Evolutionary conservation across 192 early-diverging fungal species (phyloP).

Genomic region (Phycomyces blakesleeanus): DNA sequence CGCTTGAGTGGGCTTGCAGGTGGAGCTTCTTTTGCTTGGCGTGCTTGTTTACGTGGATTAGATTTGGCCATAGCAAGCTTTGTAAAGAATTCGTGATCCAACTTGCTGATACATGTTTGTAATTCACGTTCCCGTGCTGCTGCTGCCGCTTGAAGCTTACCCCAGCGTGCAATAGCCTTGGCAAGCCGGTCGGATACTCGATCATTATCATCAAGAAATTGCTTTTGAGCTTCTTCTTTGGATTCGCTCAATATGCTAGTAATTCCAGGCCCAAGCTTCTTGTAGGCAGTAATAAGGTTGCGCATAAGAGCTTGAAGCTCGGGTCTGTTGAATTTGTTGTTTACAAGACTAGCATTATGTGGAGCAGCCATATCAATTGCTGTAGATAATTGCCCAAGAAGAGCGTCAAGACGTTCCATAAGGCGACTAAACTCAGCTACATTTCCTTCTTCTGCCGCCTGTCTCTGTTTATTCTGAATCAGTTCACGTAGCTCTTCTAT

Average conservation of each 20-base stretch:
- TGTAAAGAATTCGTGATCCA: slow-evolving; percentile 37
- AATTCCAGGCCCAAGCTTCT: slow-evolving; percentile 23
- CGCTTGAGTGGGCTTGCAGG: not conserved
- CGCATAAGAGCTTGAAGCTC: slow-evolving; percentile 33
- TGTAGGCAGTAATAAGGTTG: slow-evolving; percentile 26
- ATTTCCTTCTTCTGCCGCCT: slow-evolving; percentile 25
- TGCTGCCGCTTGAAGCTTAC: slow-evolving; percentile 38
- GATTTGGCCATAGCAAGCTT: slow-evolving; percentile 27
- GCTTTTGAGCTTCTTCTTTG: slow-evolving; percentile 2
- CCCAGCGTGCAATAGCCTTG: slow-evolving; percentile 44
- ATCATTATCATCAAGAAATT: slow-evolving; percentile 9
- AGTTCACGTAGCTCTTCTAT: slow-evolving; percentile 16
- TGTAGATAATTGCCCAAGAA: slow-evolving; percentile 21
- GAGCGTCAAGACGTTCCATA: slow-evolving; percentile 32
- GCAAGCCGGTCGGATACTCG: slow-evolving; percentile 37
- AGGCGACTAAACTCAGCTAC: slow-evolving; percentile 26
- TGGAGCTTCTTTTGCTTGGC: not conserved
- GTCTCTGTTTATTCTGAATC: slow-evolving; percentile 22
- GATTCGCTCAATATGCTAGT: slow-evolving; percentile 2
- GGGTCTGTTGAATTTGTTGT: slow-evolving; percentile 25
- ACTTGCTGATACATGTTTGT: slow-evolving; percentile 27
- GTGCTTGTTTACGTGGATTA: not conserved
- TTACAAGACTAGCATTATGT: slow-evolving; percentile 20
- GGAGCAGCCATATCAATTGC: slow-evolving; percentile 30
- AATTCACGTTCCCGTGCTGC: slow-evolving; percentile 45